Evolutionary conservation across 345 rosid genomes (phyloP).

Genomic region (Leavenworthia alabamica): DNA sequence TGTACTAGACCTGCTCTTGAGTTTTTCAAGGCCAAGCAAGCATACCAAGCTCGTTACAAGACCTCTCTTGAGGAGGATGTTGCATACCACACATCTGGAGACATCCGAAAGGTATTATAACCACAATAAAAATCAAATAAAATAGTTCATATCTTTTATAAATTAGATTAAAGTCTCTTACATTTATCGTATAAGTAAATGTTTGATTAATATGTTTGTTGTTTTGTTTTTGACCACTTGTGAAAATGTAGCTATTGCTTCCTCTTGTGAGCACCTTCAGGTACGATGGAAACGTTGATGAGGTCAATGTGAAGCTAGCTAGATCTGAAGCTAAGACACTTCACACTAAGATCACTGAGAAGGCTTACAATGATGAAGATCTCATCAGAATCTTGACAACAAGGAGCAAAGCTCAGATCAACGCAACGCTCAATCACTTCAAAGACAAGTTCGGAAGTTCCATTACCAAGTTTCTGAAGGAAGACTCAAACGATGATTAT

Average conservation of each 20-base stretch:
- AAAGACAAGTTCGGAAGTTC: constrained; percentile 59
- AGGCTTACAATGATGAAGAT: constrained; percentile 70
- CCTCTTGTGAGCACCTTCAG: constrained; percentile 73
- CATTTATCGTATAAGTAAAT: neutral
- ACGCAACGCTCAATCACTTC: constrained; percentile 72
- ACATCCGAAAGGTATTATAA: constrained; percentile 57
- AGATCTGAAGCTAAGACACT: constrained; percentile 79
- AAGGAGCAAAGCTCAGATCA: constrained; percentile 76
- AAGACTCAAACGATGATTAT: constrained; percentile 56
- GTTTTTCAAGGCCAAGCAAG: constrained; percentile 55
- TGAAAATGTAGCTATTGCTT: constrained; percentile 58
- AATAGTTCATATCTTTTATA: no score
- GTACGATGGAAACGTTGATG: constrained; percentile 59
- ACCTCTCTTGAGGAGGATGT: constrained; percentile 90
- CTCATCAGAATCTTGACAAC: constrained; percentile 72
- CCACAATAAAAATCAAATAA: no score
- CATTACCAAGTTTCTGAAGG: constrained; percentile 71
- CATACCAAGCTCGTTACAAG: constrained; percentile 72
- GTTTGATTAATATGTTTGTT: neutral
- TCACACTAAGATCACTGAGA: constrained; percentile 61
- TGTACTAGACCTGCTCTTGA: constrained; percentile 62
- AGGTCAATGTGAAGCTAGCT: constrained; percentile 62
- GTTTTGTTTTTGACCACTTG: neutral
- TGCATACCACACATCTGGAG: constrained; percentile 68
- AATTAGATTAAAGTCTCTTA: no score